A percentile compares a stretch with the other conserved stretches of the same genome.
Conservation (phyloP, 306 rosid genomes). For the Nissolia schottii region DNA sequence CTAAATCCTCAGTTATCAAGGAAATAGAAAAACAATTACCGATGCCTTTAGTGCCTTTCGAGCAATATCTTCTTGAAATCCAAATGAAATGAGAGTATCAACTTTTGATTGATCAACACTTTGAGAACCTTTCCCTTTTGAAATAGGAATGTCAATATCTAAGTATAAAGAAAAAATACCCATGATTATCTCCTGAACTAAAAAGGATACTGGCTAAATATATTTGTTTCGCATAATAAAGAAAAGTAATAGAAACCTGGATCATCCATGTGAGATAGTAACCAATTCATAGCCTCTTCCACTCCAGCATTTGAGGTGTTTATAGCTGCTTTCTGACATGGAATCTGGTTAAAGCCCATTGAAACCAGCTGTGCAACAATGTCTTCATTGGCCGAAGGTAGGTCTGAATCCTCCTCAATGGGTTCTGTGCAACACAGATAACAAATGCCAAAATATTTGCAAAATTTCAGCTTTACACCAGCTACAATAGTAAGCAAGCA, state of each 20-base stretch:
- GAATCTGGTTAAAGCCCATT: slow-evolving; percentile 84
- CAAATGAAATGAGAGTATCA: slow-evolving; percentile 81
- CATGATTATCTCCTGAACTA: slow-evolving; percentile 16
- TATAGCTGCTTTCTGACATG: slow-evolving; percentile 92
- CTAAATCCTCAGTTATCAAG: background rate
- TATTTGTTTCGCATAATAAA: background rate
- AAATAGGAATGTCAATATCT: slow-evolving; percentile 77
- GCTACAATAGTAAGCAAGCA: background rate
- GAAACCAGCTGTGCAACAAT: slow-evolving; percentile 88
- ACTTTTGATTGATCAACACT: slow-evolving; percentile 70
- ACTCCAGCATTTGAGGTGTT: slow-evolving; percentile 78
- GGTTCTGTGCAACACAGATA: slow-evolving; percentile 36
- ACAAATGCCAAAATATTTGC: background rate
- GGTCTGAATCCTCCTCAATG: slow-evolving; percentile 45
- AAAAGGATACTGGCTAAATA: background rate
- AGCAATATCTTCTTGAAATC: slow-evolving; percentile 83
- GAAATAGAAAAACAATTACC: slow-evolving; percentile 32
- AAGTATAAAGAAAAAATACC: background rate
- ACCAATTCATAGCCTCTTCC: slow-evolving; percentile 99
- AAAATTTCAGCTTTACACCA: background rate
- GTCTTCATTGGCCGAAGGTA: slow-evolving; percentile 50
- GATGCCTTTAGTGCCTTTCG: slow-evolving; percentile 81
- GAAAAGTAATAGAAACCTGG: slow-evolving; percentile 47
- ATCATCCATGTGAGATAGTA: slow-evolving; percentile 91
- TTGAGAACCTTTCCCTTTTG: slow-evolving; percentile 36